Evolutionary conservation across 73 alveolate genomes (phyloP), one percentile per base, ranked within the genome.

Genomic region (Paramecium octaurelia): DNA sequence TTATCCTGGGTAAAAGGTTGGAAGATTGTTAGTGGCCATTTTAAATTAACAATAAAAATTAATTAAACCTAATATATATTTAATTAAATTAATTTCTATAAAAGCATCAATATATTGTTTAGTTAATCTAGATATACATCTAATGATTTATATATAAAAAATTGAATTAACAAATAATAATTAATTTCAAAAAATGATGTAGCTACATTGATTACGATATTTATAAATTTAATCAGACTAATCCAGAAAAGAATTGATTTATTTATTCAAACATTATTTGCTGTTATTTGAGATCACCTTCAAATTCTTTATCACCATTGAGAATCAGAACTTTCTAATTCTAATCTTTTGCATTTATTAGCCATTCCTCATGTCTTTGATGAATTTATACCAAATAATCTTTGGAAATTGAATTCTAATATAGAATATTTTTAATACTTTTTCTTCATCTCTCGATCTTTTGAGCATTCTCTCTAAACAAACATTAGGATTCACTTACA

Each of bases 361-460:
- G 77, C 92, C 92, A 85, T 48, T 80, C 91, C 46, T 80, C 91
- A 80, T 80, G 91, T 12, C 91, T 40, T 12, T 80, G 10, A 80
- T 80, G 91, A 44, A 80, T 80, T 12, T 46, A 43, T 20, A 24
- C n/a, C 12, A 80, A 24, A 43, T 80, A 80, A 6, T 80, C 91
- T 11, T 38, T 12, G 9, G 46, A 24, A 20, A 80, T 80, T 6
- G 91, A 40, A 44, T 27, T 24, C 91, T 80, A 73, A 24, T 10
- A 21, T 3, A 5, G 16, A 1, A 20, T 14, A 4, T 44, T 7
- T 3, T 1, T 36, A 8, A 36, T 80, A 80, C 91, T 42, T 43
- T 80, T 42, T 80, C 91, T 80, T 80, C 91, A 80, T 80, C 31
- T 27, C 91, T 40, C 43, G 64, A 59, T 23, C 91, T 44, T 48